These are phyloP conservation scores for Huntiella bhutanensis DNA, from an alignment of 2,329 filamentous ascomycete genomes.

Conservation along the genomic window DNA sequence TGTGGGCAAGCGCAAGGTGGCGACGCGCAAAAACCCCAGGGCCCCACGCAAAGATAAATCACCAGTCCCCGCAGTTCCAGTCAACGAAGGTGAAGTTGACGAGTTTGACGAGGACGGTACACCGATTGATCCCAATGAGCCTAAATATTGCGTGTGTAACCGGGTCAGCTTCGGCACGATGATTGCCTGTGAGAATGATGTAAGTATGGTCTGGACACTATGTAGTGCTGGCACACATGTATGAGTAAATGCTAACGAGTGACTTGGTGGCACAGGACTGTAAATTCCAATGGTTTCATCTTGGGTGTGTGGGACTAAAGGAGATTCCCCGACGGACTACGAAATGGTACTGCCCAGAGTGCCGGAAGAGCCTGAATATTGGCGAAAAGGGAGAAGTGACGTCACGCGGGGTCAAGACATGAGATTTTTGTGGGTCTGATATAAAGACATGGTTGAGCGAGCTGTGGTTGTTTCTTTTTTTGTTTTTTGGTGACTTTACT, in stretches of 20 bases:
- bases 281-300: conserved; percentile 70
- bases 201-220: conserved; percentile 24
- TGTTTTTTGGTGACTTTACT: background rate
- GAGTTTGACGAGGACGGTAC: conserved; percentile 51
- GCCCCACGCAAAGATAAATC: conserved; percentile 34
- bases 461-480: background rate
- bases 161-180: conserved; percentile 66
- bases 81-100: conserved; percentile 29
- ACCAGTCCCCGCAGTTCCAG: conserved; percentile 16
- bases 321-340: conserved; percentile 51
- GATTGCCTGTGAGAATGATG: conserved; percentile 70
- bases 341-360: conserved; percentile 75
- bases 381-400: conserved; percentile 45
- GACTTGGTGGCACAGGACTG: conserved; percentile 31
- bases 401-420: conserved; percentile 34
- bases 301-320: conserved; percentile 53
- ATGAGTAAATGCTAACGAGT: background rate
- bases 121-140: conserved; percentile 55
- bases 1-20: conserved; percentile 52
- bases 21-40: conserved; percentile 44
- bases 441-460: background rate
- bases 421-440: conserved; percentile 4
- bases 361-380: conserved; percentile 41
- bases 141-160: conserved; percentile 60
- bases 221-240: background rate